Conservation (phyloP, 2,329 filamentous ascomycete species). For the Sarocladium strictum region DNA sequence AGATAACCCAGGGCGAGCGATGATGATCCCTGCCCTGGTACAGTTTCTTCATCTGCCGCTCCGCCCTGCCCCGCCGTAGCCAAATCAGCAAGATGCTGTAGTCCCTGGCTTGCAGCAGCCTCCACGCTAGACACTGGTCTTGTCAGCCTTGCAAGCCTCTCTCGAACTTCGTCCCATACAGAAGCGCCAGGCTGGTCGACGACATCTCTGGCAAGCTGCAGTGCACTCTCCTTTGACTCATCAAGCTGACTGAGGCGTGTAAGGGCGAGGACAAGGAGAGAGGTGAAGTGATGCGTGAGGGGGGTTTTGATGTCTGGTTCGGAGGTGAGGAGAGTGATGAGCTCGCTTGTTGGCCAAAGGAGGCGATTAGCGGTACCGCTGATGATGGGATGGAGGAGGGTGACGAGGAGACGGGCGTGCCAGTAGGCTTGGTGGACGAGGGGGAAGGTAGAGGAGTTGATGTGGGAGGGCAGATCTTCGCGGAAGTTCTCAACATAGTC, state of each 20-base stretch:
- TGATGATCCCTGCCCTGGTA: slow-evolving; percentile 20
- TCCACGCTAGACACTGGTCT: slow-evolving; percentile 29
- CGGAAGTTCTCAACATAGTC: slow-evolving; percentile 54
- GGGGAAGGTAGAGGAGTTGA: slow-evolving; percentile 46
- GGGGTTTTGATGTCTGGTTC: slow-evolving; percentile 53
- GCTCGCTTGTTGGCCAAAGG: slow-evolving; percentile 53
- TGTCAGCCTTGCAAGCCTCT: slow-evolving; percentile 30
- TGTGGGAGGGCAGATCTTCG: slow-evolving; percentile 53
- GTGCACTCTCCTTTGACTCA: slow-evolving; percentile 50
- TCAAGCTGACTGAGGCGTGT: slow-evolving; percentile 52
- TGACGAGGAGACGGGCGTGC: slow-evolving; percentile 60
- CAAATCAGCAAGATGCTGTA: slow-evolving; percentile 57
- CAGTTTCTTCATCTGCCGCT: slow-evolving; percentile 23
- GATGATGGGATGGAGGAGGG: slow-evolving; percentile 45
- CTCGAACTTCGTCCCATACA: slow-evolving; percentile 52
- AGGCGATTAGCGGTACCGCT: slow-evolving; percentile 50
- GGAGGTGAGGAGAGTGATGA: slow-evolving; percentile 50
- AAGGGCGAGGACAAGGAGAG: slow-evolving; percentile 54
- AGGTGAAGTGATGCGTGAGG: slow-evolving; percentile 61
- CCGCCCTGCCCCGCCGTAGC: slow-evolving; percentile 37
- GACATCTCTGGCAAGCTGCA: slow-evolving; percentile 48
- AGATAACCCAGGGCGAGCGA: slow-evolving; percentile 30
- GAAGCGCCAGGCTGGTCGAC: slow-evolving; percentile 44
- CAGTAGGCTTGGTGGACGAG: slow-evolving; percentile 64
- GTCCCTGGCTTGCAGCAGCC: slow-evolving; percentile 41